These are phyloP conservation scores for Tolypocladium inflatum DNA, from an alignment of 2,329 filamentous ascomycete species.

Conservation along the genomic window DNA sequence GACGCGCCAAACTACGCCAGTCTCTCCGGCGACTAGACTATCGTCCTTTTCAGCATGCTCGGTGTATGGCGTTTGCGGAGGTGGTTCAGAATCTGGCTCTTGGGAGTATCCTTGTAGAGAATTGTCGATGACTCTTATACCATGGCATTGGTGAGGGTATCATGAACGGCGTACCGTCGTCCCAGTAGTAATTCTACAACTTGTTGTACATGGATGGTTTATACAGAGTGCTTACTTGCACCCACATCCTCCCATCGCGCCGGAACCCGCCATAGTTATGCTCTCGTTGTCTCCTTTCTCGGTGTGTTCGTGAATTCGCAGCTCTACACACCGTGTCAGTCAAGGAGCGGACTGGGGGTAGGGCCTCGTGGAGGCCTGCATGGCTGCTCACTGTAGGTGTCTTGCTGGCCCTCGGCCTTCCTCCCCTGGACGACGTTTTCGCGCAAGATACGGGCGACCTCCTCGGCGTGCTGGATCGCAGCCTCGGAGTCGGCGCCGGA, in stretches of 20 bases:
- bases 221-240: constrained; percentile 12
- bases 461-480: constrained; percentile 69
- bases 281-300: constrained; percentile 91
- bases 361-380: background rate
- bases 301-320: constrained; percentile 83
- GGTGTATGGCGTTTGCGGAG: constrained; percentile 18
- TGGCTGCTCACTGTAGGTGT: constrained; percentile 48
- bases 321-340: constrained; percentile 39
- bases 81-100: constrained; percentile 2
- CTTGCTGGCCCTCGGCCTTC: constrained; percentile 28
- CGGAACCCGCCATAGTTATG: constrained; percentile 54
- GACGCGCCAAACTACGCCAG: constrained; percentile 75
- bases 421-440: constrained; percentile 85
- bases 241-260: constrained; percentile 20
- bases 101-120: background rate
- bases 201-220: constrained; percentile 9
- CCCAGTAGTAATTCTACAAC: constrained; percentile 5
- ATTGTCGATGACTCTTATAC: background rate
- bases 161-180: constrained; percentile 7
- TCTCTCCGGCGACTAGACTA: constrained; percentile 63
- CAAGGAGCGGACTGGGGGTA: background rate
- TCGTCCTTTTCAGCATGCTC: constrained; percentile 9
- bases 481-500: constrained; percentile 49
- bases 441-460: constrained; percentile 69
- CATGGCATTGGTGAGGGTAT: constrained; percentile 8